Evolutionary conservation across 768 basidiomycete species (phyloP).

Genomic region (Mycena pura): DNA sequence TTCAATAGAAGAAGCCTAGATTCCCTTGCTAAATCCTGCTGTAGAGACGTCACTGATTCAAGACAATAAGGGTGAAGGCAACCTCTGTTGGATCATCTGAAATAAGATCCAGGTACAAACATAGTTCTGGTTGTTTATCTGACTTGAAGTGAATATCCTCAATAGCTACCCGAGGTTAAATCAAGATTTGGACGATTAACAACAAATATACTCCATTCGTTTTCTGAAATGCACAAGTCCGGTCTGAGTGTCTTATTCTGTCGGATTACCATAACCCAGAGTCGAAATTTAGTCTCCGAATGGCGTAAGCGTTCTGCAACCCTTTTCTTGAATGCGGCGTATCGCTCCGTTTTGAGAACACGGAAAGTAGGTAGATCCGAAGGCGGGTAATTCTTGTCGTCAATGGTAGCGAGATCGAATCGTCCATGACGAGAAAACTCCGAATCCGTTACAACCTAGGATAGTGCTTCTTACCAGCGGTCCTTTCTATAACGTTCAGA

Average conservation of each 20-base stretch:
- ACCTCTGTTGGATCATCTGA: constrained; percentile 75
- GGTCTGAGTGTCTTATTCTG: constrained; percentile 99
- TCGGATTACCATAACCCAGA: constrained; percentile 97
- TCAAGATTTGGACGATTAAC: not conserved
- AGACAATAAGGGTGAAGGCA: not conserved
- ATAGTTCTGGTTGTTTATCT: constrained; percentile 89
- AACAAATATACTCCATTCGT: constrained; percentile 81
- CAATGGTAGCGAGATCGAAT: constrained; percentile 95
- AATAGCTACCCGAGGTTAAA: constrained; percentile 18
- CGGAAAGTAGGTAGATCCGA: constrained; percentile 98
- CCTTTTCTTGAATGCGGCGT: constrained; percentile 87
- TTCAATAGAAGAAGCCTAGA: constrained; percentile 99
- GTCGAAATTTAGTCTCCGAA: constrained; percentile 83
- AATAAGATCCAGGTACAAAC: constrained; percentile 92
- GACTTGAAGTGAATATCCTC: constrained; percentile 96
- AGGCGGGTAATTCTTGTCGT: constrained; percentile 97
- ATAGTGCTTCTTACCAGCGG: constrained; percentile 8
- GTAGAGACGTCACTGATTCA: constrained; percentile 4
- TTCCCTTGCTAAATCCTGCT: constrained; percentile 77
- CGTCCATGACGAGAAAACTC: constrained; percentile 93
- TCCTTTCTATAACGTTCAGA: not conserved
- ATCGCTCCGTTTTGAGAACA: constrained; percentile 92
- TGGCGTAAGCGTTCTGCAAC: constrained; percentile 87
- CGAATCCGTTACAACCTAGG: constrained; percentile 90
- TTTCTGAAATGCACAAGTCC: constrained; percentile 94